Evolutionary conservation across 768 basidiomycete species (phyloP).

Genomic region (Macrolepiota albuminosa): DNA sequence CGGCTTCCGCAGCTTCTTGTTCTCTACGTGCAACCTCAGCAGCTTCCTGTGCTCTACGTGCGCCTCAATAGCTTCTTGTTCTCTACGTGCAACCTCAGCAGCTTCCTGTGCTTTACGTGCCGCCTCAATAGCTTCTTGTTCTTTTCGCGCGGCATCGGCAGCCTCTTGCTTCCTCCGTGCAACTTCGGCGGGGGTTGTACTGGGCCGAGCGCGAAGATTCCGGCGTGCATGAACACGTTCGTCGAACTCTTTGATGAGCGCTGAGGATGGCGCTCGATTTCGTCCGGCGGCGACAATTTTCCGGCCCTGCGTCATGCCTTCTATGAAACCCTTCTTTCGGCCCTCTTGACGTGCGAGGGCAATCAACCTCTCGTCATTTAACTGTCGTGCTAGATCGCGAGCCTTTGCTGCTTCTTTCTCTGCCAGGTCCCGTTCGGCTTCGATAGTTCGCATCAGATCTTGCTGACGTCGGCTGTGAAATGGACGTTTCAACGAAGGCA

Average conservation of each 20-base stretch:
- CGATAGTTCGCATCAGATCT: conserved; percentile 20
- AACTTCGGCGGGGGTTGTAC: background rate
- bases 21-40: background rate
- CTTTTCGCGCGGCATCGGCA: background rate
- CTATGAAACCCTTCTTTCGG: conserved; percentile 35
- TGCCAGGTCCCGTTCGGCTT: conserved; percentile 28
- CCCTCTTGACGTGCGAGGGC: conserved; percentile 54
- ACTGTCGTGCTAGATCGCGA: conserved; percentile 46
- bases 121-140: background rate
- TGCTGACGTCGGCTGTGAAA: conserved; percentile 20
- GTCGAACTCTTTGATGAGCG: conserved; percentile 13
- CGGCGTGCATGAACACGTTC: background rate
- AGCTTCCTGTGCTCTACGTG: background rate
- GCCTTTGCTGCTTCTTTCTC: conserved; percentile 32
- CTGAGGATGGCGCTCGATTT: conserved; percentile 9
- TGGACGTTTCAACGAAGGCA: background rate
- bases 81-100: background rate
- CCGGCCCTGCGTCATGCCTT: conserved; percentile 49
- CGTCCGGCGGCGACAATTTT: conserved; percentile 8
- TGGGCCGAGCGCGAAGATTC: background rate
- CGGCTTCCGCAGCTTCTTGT: background rate
- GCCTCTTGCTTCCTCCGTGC: background rate
- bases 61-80: background rate
- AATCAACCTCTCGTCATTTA: conserved; percentile 49
- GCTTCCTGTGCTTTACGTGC: background rate